phyloP scores from a whole-genome alignment of 768 basidiomycete genomes.

The Podaxis sp. region DNA sequence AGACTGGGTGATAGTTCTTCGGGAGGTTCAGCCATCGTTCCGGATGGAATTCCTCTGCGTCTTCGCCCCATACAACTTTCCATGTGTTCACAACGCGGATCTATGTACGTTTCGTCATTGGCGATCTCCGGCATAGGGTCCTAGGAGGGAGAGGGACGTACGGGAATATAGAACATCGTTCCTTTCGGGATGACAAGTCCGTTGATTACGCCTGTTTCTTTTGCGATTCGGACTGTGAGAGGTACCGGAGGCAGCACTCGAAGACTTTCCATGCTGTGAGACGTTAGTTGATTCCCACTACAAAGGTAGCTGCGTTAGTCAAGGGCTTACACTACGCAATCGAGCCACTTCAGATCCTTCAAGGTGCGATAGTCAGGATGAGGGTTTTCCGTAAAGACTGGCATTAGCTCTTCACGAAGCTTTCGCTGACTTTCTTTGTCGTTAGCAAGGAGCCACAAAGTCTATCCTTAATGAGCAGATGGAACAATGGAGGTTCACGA shows the following conservation, averaged over 20 bases:
- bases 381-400: conserved; percentile 30
- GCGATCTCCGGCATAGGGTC: background rate
- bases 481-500: background rate
- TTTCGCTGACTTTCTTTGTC: conserved; percentile 45
- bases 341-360: conserved; percentile 39
- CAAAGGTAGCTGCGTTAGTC: background rate
- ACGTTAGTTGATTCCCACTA: background rate
- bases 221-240: conserved; percentile 35
- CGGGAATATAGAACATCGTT: conserved; percentile 39
- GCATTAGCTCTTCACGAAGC: conserved; percentile 52
- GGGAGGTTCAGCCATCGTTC: conserved; percentile 44
- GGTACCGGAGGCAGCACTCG: conserved; percentile 42
- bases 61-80: conserved; percentile 48
- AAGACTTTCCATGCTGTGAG: conserved; percentile 36
- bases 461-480: conserved; percentile 24
- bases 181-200: conserved; percentile 43
- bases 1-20: conserved; percentile 30
- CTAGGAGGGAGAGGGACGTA: conserved; percentile 12
- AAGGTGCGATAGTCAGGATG: conserved; percentile 37
- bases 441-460: conserved; percentile 53
- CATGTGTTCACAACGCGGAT: conserved; percentile 51
- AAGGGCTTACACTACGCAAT: conserved; percentile 36
- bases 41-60: conserved; percentile 51
- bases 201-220: conserved; percentile 37
- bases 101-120: conserved; percentile 21